A percentile compares a stretch with the other conserved stretches of the same genome.
Conservation (phyloP, 2,329 filamentous ascomycete species). For the Epichloe sp. region DNA sequence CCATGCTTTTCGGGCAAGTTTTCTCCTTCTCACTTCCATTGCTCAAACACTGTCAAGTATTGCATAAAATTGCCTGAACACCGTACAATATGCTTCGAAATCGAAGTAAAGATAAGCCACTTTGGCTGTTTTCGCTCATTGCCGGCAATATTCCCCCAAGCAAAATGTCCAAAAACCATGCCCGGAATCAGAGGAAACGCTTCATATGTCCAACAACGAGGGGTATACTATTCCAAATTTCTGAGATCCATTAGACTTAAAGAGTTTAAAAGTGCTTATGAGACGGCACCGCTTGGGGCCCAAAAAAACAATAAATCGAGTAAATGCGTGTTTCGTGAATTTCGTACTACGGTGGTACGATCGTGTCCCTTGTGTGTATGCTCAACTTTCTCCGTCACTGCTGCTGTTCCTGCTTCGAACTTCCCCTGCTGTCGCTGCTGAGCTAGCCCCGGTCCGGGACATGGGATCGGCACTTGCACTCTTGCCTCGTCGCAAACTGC, state of each 20-base stretch:
- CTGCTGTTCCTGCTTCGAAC: constrained; percentile 25
- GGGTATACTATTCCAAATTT: not conserved
- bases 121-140: not conserved
- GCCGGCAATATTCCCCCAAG: not conserved
- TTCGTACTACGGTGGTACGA: not conserved
- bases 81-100: not conserved
- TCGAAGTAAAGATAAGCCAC: not conserved
- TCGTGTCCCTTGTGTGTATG: not conserved
- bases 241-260: fast-evolving
- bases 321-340: not conserved
- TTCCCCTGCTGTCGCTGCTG: constrained; percentile 27
- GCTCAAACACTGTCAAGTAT: not conserved
- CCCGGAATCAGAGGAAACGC: not conserved
- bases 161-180: not conserved
- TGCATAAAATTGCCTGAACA: not conserved
- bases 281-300: not conserved
- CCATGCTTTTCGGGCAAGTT: not conserved
- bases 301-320: not conserved
- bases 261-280: no score
- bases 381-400: constrained; percentile 7
- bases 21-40: not conserved
- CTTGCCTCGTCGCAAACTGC: constrained; percentile 19
- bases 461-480: constrained; percentile 17
- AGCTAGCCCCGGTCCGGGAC: constrained; percentile 20
- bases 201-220: not conserved